Evolutionary conservation across 768 basidiomycete genomes (phyloP).

Genomic region (Boletus reticulatus): DNA sequence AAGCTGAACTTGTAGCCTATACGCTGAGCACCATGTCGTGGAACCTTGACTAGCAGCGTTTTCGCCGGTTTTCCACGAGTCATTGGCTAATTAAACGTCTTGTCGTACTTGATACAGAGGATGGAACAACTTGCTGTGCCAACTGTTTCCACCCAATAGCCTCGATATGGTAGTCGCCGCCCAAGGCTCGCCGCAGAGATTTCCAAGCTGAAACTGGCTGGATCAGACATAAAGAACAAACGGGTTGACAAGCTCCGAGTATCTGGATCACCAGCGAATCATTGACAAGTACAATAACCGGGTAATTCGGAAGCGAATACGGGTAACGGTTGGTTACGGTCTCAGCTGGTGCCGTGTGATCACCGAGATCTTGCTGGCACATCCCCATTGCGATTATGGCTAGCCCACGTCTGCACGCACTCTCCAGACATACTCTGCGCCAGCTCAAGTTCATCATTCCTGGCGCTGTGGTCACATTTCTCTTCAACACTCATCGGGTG

Average conservation of each 20-base stretch:
- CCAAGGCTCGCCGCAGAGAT: too few species aligned
- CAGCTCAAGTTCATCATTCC: conserved; percentile 78
- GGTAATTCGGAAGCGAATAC: conserved; percentile 1
- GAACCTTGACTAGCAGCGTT: conserved; percentile 62
- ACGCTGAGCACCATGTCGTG: conserved; percentile 72
- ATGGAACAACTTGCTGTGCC: not conserved
- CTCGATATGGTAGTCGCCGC: conserved; percentile 14
- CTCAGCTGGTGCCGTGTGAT: conserved; percentile 4
- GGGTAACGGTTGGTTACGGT: conserved; percentile 10
- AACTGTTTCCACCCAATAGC: not conserved
- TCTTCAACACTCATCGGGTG: conserved; percentile 53
- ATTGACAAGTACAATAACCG: not conserved
- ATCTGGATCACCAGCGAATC: not conserved
- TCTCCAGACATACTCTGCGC: conserved; percentile 52
- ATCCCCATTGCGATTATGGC: conserved; percentile 15
- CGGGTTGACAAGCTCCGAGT: too few species aligned
- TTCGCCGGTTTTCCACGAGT: conserved; percentile 48
- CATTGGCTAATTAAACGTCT: conserved; percentile 13
- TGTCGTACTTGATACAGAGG: too few species aligned
- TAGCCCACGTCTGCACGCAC: conserved; percentile 9
- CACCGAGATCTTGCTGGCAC: not conserved
- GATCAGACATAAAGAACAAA: too few species aligned
- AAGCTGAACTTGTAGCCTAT: conserved; percentile 61
- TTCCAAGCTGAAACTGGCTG: too few species aligned
- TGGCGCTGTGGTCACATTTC: conserved; percentile 62